phyloP scores from a whole-genome alignment of 225 moss, liverwort and hornwort species.

The Ulota crispa region DNA sequence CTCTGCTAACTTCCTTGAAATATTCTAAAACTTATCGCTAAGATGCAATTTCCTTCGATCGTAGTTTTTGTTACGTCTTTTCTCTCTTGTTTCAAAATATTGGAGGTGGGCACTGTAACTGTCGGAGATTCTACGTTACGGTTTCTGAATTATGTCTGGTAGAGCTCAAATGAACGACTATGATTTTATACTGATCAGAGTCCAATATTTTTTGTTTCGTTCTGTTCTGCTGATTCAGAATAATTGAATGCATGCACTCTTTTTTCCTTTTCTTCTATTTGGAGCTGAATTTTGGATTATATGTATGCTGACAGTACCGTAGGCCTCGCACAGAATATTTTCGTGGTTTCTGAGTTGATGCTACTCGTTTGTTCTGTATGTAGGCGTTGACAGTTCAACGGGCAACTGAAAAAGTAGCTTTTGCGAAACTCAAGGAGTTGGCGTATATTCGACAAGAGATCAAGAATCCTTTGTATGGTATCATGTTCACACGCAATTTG shows the following conservation, averaged over 20 bases:
- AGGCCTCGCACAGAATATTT: not conserved
- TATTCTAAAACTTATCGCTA: not conserved
- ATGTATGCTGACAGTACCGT: not conserved
- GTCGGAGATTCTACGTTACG: not conserved
- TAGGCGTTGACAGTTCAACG: conserved; percentile 63
- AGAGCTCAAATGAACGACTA: not conserved
- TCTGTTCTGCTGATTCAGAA: not conserved
- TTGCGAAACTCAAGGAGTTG: conserved; percentile 59
- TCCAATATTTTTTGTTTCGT: not conserved
- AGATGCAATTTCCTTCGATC: not conserved
- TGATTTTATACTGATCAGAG: not conserved
- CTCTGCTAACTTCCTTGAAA: not conserved
- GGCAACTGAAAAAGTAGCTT: conserved; percentile 61
- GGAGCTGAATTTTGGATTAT: not conserved
- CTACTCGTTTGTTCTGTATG: not conserved
- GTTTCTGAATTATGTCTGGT: not conserved
- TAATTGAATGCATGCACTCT: not conserved
- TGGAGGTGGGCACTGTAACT: not conserved
- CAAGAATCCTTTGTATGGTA: conserved; percentile 60
- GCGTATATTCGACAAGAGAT: conserved; percentile 67
- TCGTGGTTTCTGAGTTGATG: not conserved
- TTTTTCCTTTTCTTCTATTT: not conserved
- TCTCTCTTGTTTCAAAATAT: not conserved
- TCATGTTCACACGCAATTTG: conserved; percentile 59
- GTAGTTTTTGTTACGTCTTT: not conserved